Conservation (phyloP, 148 eudicot genomes). For the Persicaria tinctoria region DNA sequence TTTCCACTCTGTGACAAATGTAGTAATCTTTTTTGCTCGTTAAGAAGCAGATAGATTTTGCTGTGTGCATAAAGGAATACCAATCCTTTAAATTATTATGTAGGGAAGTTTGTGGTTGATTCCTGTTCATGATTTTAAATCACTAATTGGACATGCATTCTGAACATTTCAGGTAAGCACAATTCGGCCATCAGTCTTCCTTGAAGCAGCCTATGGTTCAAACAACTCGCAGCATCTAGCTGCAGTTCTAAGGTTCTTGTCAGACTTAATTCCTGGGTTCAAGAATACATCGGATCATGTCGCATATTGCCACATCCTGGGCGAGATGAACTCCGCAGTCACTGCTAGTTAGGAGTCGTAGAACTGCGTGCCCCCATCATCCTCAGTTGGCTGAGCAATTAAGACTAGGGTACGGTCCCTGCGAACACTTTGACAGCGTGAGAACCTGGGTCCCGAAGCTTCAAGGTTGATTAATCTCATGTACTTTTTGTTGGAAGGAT, state of each 20-base stretch:
- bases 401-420: not conserved
- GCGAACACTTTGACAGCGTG: not conserved
- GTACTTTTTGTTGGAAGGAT: not conserved
- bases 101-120: too few species aligned
- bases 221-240: constrained; percentile 77
- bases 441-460: not conserved
- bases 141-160: not conserved
- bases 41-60: too few species aligned
- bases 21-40: too few species aligned
- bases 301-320: constrained; percentile 49
- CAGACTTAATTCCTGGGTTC: constrained; percentile 85
- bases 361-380: not conserved
- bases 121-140: too few species aligned
- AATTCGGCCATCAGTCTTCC: constrained; percentile 73
- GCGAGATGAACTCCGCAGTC: constrained; percentile 48
- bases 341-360: constrained; percentile 18
- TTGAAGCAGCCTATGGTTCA: constrained; percentile 81
- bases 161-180: constrained; percentile 52
- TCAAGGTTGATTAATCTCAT: not conserved
- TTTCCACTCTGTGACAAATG: too few species aligned
- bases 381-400: not conserved
- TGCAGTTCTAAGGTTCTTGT: constrained; percentile 79
- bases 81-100: too few species aligned
- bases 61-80: too few species aligned
- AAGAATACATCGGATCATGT: constrained; percentile 64